Evolutionary conservation across 1,284 basidiomycete genomes (phyloP), one percentile per base, ranked within the genome.

Genomic region (Malassezia dermatis): DNA sequence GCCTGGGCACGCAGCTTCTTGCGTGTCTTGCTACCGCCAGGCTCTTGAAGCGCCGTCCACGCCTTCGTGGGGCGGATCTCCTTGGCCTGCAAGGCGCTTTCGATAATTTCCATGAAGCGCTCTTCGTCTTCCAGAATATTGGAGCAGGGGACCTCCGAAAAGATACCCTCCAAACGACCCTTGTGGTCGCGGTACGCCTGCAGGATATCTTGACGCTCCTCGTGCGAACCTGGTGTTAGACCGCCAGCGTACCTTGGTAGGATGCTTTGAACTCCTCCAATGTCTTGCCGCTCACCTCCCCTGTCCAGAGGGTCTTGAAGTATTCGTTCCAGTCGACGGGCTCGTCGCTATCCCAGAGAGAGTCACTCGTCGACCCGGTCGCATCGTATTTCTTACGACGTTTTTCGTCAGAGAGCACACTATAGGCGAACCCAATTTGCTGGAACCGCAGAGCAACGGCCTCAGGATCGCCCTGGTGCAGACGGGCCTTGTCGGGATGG

Each of bases 251-350:
- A 63, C 60, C 58, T 50, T 69, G 66, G 41, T 74, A 74, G 46
- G 66, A 65, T 13, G 56, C 39, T 59, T 68, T 64, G 47, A 71
- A 71, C 10, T 66, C 63, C 19, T 66, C 64, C 5, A 75, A 61
- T 6, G 63, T 65, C 43, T 69, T 56, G 1, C 61, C 60, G 19
- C 47, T 63, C 6, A 75, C 71, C 43, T 72, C 67, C 24, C 71
- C 72, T 4, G 61, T 62, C 70, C 70, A 74, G 30, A 74, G 60
- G 53, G 61, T 60, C 45, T 66, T 65, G 57, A 75, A 75, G 63
- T 75, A 73, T n/a, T 70, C 67, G 53, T 72, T 63, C 72, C 72
- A 75, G 64, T 71, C 66, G n/a, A 72, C 63, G n/a, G 64, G 59
- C 11, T 53, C 64, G 31, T 69, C 68, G 4, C 60, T 63, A n/a